Evolutionary conservation across 768 basidiomycete species (phyloP).

Genomic region (Tulasnella sp.): DNA sequence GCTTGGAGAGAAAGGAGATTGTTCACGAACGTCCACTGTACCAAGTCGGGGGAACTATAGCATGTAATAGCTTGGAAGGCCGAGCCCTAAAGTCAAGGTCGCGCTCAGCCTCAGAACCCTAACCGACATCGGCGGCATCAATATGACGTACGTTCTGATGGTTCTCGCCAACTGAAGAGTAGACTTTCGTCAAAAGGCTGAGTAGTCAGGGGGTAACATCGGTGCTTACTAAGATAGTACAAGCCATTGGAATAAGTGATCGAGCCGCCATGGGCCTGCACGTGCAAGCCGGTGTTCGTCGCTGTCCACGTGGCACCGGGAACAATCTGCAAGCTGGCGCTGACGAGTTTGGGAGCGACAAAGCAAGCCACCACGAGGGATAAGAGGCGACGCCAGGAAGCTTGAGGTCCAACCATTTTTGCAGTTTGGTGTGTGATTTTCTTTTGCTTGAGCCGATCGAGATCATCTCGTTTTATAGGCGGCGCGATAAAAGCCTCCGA

Average conservation of each 20-base stretch:
- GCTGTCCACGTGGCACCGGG: conserved; percentile 17
- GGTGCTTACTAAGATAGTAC: conserved; percentile 13
- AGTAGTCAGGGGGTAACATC: neutral
- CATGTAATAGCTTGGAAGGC: conserved; percentile 13
- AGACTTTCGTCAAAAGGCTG: too few species aligned
- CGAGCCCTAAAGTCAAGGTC: neutral
- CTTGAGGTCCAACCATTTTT: too few species aligned
- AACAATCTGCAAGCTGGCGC: conserved; percentile 13
- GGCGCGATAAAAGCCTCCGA: too few species aligned
- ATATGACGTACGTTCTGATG: neutral
- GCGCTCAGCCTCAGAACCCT: neutral
- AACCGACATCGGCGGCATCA: neutral
- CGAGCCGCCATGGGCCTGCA: conserved; percentile 15
- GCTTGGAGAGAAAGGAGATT: conserved; percentile 3
- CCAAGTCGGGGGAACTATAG: conserved; percentile 13
- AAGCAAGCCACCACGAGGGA: too few species aligned
- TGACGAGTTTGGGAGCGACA: neutral
- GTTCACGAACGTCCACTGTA: conserved; percentile 15
- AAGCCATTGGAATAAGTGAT: conserved; percentile 11
- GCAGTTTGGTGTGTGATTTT: too few species aligned
- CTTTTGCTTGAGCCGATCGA: too few species aligned
- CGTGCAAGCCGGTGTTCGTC: conserved; percentile 9
- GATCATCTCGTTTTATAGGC: too few species aligned
- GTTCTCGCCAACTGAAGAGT: conserved; percentile 5
- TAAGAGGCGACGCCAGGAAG: too few species aligned